Conservation (phyloP, 345 rosid species). For the Aquilaria yunnanensis region DNA sequence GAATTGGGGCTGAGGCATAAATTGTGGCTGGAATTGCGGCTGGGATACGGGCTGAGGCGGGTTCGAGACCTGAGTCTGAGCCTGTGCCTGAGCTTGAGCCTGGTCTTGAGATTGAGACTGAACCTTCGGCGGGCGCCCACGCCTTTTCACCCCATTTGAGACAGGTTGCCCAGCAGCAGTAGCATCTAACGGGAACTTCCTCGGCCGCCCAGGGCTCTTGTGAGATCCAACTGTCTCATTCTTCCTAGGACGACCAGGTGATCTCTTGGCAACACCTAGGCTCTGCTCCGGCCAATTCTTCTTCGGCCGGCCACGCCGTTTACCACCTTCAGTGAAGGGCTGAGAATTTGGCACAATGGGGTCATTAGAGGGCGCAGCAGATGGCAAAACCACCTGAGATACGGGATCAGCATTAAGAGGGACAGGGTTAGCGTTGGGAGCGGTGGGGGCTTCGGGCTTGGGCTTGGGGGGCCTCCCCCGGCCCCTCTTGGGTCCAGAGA, state of each 20-base stretch:
- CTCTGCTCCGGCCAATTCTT: slow-evolving; percentile 21
- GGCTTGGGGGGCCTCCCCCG: slow-evolving; percentile 75
- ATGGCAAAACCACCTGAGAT: neutral
- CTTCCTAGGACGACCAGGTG: slow-evolving; percentile 38
- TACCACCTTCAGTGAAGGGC: slow-evolving; percentile 11
- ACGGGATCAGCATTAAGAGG: neutral
- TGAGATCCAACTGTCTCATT: slow-evolving; percentile 12
- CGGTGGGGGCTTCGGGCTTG: slow-evolving; percentile 1
- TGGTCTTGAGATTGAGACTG: too few relatives aligned
- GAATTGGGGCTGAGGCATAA: too few relatives aligned
- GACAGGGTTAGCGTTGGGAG: neutral
- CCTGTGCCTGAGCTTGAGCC: neutral
- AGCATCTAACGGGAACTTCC: slow-evolving; percentile 25
- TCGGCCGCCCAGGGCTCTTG: slow-evolving; percentile 35
- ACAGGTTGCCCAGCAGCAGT: slow-evolving; percentile 1
- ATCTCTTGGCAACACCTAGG: slow-evolving; percentile 14
- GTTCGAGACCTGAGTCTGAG: neutral
- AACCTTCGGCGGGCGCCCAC: slow-evolving; percentile 27
- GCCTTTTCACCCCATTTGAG: slow-evolving; percentile 23
- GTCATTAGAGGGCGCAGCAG: neutral
- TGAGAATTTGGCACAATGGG: slow-evolving; percentile 2
- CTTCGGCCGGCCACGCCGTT: slow-evolving; percentile 43
- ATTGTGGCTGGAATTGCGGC: too few relatives aligned
- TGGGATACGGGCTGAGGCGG: too few relatives aligned
- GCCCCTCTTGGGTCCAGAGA: slow-evolving; percentile 37